phyloP scores from a whole-genome alignment of 78 protist species.

The Dictyostelium discoideum region DNA sequence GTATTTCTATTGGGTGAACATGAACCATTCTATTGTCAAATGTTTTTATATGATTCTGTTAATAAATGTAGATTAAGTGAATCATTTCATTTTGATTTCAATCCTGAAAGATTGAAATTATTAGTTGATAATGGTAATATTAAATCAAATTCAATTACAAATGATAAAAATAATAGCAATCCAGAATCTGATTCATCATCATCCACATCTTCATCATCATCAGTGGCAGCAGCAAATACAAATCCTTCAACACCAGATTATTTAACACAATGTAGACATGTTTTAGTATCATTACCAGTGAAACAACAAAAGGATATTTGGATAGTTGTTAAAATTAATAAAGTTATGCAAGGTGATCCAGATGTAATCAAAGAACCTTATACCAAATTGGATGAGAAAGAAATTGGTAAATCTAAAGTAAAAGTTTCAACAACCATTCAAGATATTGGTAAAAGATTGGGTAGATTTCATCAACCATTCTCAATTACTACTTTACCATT shows the following conservation, averaged over 20 bases:
- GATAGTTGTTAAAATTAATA: slow-evolving; percentile 43
- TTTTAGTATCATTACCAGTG: slow-evolving; percentile 42
- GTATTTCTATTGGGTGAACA: slow-evolving; percentile 64
- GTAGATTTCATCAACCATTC: slow-evolving; percentile 41
- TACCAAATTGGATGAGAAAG: slow-evolving; percentile 39
- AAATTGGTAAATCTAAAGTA: slow-evolving; percentile 22
- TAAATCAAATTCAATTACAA: not conserved
- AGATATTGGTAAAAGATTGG: slow-evolving; percentile 51
- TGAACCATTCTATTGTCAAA: slow-evolving; percentile 65
- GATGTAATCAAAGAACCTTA: slow-evolving; percentile 52
- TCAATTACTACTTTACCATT: slow-evolving; percentile 21
- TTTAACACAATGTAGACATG: slow-evolving; percentile 48
- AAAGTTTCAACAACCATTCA: slow-evolving; percentile 20
- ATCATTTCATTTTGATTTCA: slow-evolving; percentile 64
- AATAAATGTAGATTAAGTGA: slow-evolving; percentile 47
- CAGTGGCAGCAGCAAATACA: too few species aligned
- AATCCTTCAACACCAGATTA: not conserved
- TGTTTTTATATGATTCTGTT: slow-evolving; percentile 37
- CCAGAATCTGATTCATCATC: not conserved
- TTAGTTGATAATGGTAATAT: not conserved
- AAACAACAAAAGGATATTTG: slow-evolving; percentile 58
- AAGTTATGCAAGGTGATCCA: slow-evolving; percentile 74
- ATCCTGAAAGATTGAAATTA: slow-evolving; percentile 13
- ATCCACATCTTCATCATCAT: not conserved
- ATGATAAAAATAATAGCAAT: not conserved